Conservation (phyloP, 176 grass and related monocot species). For the Cocos nucifera region DNA sequence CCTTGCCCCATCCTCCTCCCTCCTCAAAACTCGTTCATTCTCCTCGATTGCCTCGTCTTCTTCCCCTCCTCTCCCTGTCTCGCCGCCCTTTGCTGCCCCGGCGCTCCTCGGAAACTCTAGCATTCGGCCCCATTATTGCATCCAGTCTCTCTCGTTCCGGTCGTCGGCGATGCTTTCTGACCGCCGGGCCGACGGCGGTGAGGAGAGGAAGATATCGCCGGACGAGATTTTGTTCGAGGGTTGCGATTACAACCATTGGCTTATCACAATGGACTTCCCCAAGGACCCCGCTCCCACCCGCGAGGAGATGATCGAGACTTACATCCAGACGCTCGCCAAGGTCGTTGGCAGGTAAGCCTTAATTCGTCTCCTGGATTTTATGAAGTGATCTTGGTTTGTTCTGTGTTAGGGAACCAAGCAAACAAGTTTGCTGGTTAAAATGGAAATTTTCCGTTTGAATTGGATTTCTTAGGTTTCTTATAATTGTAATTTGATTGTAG, state of each 20-base stretch:
- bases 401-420: too few species aligned
- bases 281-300: conserved; percentile 68
- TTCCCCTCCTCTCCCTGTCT: neutral
- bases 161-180: conserved; percentile 36
- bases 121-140: neutral
- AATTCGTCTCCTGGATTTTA: neutral
- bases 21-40: neutral
- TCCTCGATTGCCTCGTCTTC: neutral
- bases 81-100: neutral
- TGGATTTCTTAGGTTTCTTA: too few species aligned
- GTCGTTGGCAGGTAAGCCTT: conserved; percentile 69
- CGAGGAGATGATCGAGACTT: conserved; percentile 93
- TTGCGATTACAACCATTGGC: conserved; percentile 96
- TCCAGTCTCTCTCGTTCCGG: conserved; percentile 30
- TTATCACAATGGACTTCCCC: conserved; percentile 97
- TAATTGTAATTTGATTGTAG: too few species aligned
- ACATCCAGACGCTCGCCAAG: conserved; percentile 80
- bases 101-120: neutral
- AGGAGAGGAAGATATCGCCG: conserved; percentile 40
- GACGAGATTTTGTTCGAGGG: conserved; percentile 90
- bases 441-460: too few species aligned
- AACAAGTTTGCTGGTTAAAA: too few species aligned
- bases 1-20: neutral
- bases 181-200: conserved; percentile 20
- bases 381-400: too few species aligned